Evolutionary conservation across 148 eudicot species (phyloP), one percentile per base, ranked within the genome.

Genomic region (Fagopyrum tataricum): DNA sequence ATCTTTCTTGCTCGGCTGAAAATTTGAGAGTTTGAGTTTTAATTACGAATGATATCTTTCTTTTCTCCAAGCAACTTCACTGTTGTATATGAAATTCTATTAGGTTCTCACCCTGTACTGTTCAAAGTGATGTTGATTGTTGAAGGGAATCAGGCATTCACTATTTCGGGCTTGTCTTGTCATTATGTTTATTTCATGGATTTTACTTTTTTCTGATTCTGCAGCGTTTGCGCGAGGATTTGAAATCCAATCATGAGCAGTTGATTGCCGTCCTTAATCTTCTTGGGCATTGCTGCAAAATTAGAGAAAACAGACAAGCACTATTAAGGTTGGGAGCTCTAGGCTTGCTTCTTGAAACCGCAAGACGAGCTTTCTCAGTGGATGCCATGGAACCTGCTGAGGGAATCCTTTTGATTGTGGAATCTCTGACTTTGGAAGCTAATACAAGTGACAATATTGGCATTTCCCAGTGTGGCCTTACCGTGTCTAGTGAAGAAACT

Each of bases 341-440:
- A 76, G 85, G 90, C 73, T 76, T 96, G 61, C 96, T 96, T 40
- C 97, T 96, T 67, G 99, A 96, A 78, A 96, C 96, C 66, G 99
- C 99, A 43, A 86, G 99, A 72, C 96, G 88, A 69, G 99, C 97
- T 77, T 96, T 96, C 82, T 90, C 92, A 51, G 90, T 92, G 75
- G 99, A 96, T 87, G 99, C 97, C 70, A 96, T 96, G 92, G 99
- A 96, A 74, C 94, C 99, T 67, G 99, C 99, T 81, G 99, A 96
- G 83, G 99, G 99, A 23, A 92, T 96, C 80, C 91, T 96, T 59
- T 80, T 92, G 84, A 96, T 96, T 74, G 99, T 96, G 39, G 97
- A 96, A 84, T 87, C 96, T 77, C 85, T 96, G 66, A 92, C 99
- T 31, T 70, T 96, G 81, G 99, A 96, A 85, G 97, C 99, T 71